These are phyloP conservation scores for Sungouiozyma ichnusensis DNA, from an alignment of 805 yeast genomes.

Conservation along the genomic window DNA sequence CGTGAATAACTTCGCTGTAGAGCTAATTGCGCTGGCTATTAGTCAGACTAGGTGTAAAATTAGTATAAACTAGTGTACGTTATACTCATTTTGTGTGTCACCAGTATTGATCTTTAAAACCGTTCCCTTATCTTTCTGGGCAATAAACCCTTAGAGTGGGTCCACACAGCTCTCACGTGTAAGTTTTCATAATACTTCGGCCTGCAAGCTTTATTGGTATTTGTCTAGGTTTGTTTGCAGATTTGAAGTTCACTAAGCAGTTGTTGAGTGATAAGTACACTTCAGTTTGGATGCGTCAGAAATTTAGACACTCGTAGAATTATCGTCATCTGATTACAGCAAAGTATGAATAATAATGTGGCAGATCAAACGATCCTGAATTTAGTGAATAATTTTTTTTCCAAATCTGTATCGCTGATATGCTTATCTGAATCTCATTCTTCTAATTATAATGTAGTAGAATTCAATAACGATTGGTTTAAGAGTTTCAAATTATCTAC, in stretches of 20 bases:
- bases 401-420: slow-evolving; percentile 50
- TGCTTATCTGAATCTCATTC: slow-evolving; percentile 29
- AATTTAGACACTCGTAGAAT: too few relatives aligned
- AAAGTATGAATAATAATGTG: not conserved
- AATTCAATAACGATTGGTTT: slow-evolving; percentile 9
- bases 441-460: slow-evolving; percentile 3
- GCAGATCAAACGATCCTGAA: slow-evolving; percentile 19
- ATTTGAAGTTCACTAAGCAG: too few relatives aligned
- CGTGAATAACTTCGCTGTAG: not conserved
- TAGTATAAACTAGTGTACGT: not conserved
- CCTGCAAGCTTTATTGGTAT: not conserved
- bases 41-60: not conserved
- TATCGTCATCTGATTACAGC: too few relatives aligned
- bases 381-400: slow-evolving; percentile 51
- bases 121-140: not conserved
- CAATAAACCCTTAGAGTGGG: too few relatives aligned
- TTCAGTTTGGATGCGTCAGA: too few relatives aligned
- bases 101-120: not conserved
- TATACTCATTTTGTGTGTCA: not conserved
- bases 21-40: not conserved
- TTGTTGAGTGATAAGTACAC: too few relatives aligned
- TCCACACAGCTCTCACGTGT: not conserved
- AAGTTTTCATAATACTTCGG: not conserved
- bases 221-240: not conserved
- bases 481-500: slow-evolving; percentile 1